These are phyloP conservation scores for Saccharomycopsis guyanensis DNA, from an alignment of 805 yeast genomes.

Conservation along the genomic window DNA sequence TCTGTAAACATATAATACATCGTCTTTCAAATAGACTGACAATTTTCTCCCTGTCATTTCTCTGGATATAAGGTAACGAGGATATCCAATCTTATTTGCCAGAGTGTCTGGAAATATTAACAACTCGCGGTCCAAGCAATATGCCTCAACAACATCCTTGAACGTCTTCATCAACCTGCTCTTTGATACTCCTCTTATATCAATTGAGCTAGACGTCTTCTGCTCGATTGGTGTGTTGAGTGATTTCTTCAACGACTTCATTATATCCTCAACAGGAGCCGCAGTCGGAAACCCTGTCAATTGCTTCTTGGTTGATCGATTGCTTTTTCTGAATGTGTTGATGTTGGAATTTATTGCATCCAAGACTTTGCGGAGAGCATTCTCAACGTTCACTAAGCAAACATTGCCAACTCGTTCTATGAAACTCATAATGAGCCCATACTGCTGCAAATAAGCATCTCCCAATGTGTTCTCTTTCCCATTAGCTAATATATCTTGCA, in stretches of 20 bases:
- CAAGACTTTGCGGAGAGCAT: background rate
- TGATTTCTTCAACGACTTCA: background rate
- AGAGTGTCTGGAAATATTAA: slow-evolving; percentile 31
- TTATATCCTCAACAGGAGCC: background rate
- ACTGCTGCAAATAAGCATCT: background rate
- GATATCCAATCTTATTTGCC: slow-evolving; percentile 34
- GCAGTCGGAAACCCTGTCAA: background rate
- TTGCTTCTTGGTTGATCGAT: background rate
- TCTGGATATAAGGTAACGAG: slow-evolving; percentile 36
- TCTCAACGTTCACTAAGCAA: background rate
- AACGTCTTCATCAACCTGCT: slow-evolving; percentile 39
- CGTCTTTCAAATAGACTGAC: slow-evolving; percentile 49
- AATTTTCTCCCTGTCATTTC: slow-evolving; percentile 29
- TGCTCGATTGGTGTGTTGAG: background rate
- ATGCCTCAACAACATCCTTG: slow-evolving; percentile 57
- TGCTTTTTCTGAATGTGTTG: too few species aligned
- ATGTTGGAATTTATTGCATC: background rate
- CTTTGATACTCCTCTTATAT: slow-evolving; percentile 6
- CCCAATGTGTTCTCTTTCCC: background rate
- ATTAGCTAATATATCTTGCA: too few species aligned
- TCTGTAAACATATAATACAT: slow-evolving; percentile 47
- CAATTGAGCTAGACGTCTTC: background rate
- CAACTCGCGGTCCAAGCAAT: slow-evolving; percentile 45
- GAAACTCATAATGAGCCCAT: too few species aligned
- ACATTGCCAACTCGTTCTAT: background rate